Base-by-base conservation (phyloP, 768 basidiomycete genomes). In the Mycena crocata region DNA sequence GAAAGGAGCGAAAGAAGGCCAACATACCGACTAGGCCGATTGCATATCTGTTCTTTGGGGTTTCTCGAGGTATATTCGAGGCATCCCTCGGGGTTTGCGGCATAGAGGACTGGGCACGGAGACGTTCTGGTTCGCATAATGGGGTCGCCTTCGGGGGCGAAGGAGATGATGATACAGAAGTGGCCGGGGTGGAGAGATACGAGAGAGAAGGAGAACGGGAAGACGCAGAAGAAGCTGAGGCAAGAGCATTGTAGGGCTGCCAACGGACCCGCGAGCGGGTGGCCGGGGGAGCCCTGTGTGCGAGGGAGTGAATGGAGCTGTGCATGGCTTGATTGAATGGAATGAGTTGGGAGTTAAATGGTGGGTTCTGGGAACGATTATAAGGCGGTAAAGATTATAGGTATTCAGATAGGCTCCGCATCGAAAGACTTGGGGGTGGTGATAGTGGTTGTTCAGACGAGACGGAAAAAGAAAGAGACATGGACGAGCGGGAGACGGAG, bases 231-330 rank as follows among this genome's bases (percentile, higher is more conserved):
- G 79, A 79, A n/a, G n/a, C n/a, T n/a, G n/a, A n/a, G 58, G 79
- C 74, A 58, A 84, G 77, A 57, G 87, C 75, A 69, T 82, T 79
- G 78, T 93, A 94, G 71, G 93, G 93, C 80, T 93, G 93, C 92
- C 93, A 94, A 72, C 93, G 90, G 72, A 89, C 82, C 76, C 90
- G 82, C 54, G 89, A 81, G 71, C 92, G 88, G 64, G 91, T 82
- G 1, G 88, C 85, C 67, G 89, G 87, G 46, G 89, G 87, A 40
- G 90, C 91, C 83, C 92, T 82, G 76, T 92, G 91, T 82, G 92
- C 86, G 61, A 92, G 79, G 13, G 88, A 78, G 59, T 86, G 74
- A 30, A 73, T 67, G 3, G 66, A 57, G 40, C 73, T 65, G 50
- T 70, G 69, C 65, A 70, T 70, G 24, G 35, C 32, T 34, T 21